A percentile compares a stretch with the other conserved stretches of the same genome.
phyloP scores from a whole-genome alignment of 768 basidiomycete genomes.

The Hypholoma fasciculare region DNA sequence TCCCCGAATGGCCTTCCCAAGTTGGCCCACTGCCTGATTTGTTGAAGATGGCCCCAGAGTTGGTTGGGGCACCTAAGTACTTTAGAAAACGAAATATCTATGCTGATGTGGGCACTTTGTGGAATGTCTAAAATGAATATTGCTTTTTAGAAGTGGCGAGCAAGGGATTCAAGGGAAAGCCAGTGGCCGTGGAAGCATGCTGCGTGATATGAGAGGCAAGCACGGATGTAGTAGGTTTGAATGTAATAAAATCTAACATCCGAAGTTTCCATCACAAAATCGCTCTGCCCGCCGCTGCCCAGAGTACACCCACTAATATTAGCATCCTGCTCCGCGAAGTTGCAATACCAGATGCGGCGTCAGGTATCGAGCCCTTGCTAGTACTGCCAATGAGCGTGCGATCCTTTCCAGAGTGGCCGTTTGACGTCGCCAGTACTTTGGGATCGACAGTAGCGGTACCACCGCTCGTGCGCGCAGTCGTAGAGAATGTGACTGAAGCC shows the following conservation, averaged over 20 bases:
- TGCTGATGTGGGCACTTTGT: constrained; percentile 49
- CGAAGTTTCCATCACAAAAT: neutral
- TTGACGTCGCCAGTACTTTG: constrained; percentile 59
- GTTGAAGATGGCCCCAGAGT: neutral
- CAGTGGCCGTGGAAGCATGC: no score
- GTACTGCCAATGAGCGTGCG: constrained; percentile 34
- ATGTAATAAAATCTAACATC: no score
- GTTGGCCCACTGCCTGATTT: neutral
- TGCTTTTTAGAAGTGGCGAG: neutral
- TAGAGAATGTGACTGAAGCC: constrained; percentile 46
- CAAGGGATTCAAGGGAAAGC: neutral
- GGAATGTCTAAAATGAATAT: neutral
- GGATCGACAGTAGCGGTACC: constrained; percentile 59
- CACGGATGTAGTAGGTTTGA: no score
- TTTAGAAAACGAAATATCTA: constrained; percentile 54
- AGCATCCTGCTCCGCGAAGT: neutral
- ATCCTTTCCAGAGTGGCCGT: constrained; percentile 43
- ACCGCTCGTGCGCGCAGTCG: constrained; percentile 49
- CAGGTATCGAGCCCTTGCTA: constrained; percentile 25
- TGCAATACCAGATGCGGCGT: neutral
- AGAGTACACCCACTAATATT: neutral
- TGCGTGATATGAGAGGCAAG: no score
- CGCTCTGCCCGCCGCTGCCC: neutral
- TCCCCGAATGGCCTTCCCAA: neutral
- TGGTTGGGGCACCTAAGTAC: constrained; percentile 46